Base-by-base conservation (phyloP, 225 moss, liverwort and hornwort species). In the Sphagnum contortum region DNA sequence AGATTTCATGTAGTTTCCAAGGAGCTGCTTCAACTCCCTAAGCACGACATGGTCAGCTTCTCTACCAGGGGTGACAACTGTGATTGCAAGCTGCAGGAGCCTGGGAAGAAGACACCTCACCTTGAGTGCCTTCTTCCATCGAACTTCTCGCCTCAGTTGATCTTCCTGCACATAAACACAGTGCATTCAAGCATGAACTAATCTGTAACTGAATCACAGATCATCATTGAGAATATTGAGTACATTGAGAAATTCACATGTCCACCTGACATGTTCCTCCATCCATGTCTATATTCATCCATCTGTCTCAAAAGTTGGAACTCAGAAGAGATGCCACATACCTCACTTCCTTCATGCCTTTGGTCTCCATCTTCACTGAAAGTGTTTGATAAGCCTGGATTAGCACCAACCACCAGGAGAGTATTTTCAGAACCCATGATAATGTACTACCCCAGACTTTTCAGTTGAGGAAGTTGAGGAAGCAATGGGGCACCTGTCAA, bases 11-110 rank as follows among this genome's bases (percentile, higher is more conserved):
- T 82, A 91, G 46, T 75, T 77, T 63, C 79, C 67, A 45, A 89
- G 77, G 59, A 93, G 75, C 57, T 80, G 74, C 69, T 81, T 83
- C 0, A 93, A 79, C 74, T 98, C 87, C 48, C 66, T 70, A 70
- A 68, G 63, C 57, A 72, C 59, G 49, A 48, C 64, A 50, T 80
- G 54, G 61, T 82, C 86, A 72, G 72, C 69, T 50, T 80, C 89
- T 71, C 60, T 76, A 67, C 68, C 69, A 46, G 80, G 71, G 48
- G 83, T 73, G 67, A 77, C 76, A 57, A 71, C 69, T 11, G 69
- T 68, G 67, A 87, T 63, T 47, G 78, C 77, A 70, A 87, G 72
- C 64, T 87, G 72, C 65, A 87, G 74, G 48, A 87, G 61, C 11
- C 83, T 77, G 11, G 87, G 87, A 49, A 87, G 73, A 63, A 83